Evolutionary conservation across 2,329 filamentous ascomycete species (phyloP), one percentile per base, ranked within the genome.

Genomic region (Ramichloridium luteum): DNA sequence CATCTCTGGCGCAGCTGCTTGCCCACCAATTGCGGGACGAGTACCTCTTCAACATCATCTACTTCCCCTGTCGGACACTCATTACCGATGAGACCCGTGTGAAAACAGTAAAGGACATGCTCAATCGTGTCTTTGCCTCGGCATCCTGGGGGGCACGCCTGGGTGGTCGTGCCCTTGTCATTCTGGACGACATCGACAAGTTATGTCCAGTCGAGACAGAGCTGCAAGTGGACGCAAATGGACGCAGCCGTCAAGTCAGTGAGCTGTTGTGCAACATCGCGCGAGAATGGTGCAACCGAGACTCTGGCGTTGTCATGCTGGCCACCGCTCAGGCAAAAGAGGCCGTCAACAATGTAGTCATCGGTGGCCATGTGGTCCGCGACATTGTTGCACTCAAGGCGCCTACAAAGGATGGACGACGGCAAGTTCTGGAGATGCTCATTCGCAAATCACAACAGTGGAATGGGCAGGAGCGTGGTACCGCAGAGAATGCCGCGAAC

Each of bases 321-420:
- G 86, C 84, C 3, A 96, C 88, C 13, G 85, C 88, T 0, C 85
- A 93, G 55, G 78, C 80, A 12, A 98, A 98, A 52, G 90, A 98
- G 42, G 78, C 83, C 1, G 62, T 98, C 30, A 90, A 98, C 56
- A 86, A 82, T 45, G 75, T 93, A 11, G 73, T 98, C 31, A 74
- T 96, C 35, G 84, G 88, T 13, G 84, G 86, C 1, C 88, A 96
- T 55, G 77, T 96, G 18, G 82, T 93, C 22, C 76, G 85, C 29
- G 90, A 98, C 52, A 93, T 94, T 40, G 64, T 96, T 17, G 77
- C 78, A 27, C 62, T 98, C 34, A 90, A 88, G 51, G 86, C 90
- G 0, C 90, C 90, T 0, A 81, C 88, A 48, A 98, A 98, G 58
- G 85, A 94, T 44, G 80, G 80, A 2, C 72, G 90, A 41, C 70